Percentiles rank a stretch among this genome's conserved stretches.
These are phyloP conservation scores for Coniferiporia sulphurascens DNA, from an alignment of 1,284 basidiomycete species.

Conservation along the genomic window DNA sequence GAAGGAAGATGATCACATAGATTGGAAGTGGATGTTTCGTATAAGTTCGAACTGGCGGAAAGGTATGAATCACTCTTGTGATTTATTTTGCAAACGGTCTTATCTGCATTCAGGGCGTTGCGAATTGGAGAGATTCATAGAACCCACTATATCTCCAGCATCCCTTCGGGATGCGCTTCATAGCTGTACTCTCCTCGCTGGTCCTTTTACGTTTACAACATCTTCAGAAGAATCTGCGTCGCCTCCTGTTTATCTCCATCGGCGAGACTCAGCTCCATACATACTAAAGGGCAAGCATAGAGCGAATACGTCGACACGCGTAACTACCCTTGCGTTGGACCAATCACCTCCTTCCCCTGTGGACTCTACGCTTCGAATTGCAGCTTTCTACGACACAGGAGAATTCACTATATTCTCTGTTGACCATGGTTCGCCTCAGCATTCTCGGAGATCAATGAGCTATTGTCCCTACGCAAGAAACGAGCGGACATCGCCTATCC, in stretches of 20 bases:
- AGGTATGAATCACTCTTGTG: constrained; percentile 38
- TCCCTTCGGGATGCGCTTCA: constrained; percentile 10
- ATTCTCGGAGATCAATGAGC: constrained; percentile 39
- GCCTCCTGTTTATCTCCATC: constrained; percentile 28
- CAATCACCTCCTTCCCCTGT: constrained; percentile 51
- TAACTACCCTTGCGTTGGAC: constrained; percentile 63
- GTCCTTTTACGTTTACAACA: constrained; percentile 36
- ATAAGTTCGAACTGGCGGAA: constrained; percentile 76
- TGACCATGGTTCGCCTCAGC: constrained; percentile 38
- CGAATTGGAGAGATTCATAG: constrained; percentile 35
- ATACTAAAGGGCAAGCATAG: constrained; percentile 29
- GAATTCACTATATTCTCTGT: constrained; percentile 57
- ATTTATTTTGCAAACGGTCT: not conserved
- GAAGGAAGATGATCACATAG: constrained; percentile 30
- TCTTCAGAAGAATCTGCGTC: constrained; percentile 27
- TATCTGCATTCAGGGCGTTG: constrained; percentile 46
- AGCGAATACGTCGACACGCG: constrained; percentile 28
- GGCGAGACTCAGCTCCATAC: constrained; percentile 20
- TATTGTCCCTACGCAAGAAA: constrained; percentile 42
- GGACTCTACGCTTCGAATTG: constrained; percentile 39
- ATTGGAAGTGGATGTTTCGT: constrained; percentile 84
- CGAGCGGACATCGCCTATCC: constrained; percentile 41
- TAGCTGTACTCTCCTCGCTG: constrained; percentile 36
- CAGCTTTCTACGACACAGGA: constrained; percentile 61
- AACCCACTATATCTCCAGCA: not conserved